Evolutionary conservation across 495 filamentous ascomycete genomes (phyloP).

Genomic region (Hyaloscypha variabilis): DNA sequence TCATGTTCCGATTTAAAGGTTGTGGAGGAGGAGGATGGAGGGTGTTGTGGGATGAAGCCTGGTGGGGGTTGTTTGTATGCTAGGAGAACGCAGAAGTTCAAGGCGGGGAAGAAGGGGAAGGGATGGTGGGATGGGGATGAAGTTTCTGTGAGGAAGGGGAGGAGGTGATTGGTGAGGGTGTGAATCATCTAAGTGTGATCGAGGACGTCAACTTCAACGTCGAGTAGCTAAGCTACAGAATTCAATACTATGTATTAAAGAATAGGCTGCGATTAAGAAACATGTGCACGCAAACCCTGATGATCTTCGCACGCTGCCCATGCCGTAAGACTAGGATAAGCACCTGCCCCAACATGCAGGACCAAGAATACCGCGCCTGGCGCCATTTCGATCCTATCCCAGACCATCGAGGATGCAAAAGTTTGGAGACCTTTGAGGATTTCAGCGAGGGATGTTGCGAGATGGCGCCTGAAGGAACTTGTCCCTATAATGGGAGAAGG

Average conservation of each 20-base stretch:
- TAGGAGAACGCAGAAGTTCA: neutral
- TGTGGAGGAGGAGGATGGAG: neutral
- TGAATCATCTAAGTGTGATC: neutral
- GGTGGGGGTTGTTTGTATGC: neutral
- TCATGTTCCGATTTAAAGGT: neutral
- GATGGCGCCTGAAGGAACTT: neutral
- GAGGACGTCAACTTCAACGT: neutral
- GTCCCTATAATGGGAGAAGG: neutral
- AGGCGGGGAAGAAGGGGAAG: neutral
- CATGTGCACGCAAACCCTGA: conserved; percentile 2
- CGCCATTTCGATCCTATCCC: neutral
- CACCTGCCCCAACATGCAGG: neutral
- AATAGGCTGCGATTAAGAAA: neutral
- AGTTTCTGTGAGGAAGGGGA: no score
- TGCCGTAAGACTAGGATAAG: neutral
- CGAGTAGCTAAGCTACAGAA: no score
- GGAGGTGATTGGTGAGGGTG: neutral
- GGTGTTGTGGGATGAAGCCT: neutral
- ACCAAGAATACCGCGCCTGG: neutral
- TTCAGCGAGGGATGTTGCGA: neutral
- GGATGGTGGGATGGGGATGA: conserved; percentile 2
- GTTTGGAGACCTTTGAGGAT: neutral
- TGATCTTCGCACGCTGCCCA: neutral
- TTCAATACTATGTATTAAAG: neutral
- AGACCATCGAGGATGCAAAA: neutral